Conservation (phyloP, 2,329 filamentous ascomycete genomes). For the Domatiomyces catenatus region DNA sequence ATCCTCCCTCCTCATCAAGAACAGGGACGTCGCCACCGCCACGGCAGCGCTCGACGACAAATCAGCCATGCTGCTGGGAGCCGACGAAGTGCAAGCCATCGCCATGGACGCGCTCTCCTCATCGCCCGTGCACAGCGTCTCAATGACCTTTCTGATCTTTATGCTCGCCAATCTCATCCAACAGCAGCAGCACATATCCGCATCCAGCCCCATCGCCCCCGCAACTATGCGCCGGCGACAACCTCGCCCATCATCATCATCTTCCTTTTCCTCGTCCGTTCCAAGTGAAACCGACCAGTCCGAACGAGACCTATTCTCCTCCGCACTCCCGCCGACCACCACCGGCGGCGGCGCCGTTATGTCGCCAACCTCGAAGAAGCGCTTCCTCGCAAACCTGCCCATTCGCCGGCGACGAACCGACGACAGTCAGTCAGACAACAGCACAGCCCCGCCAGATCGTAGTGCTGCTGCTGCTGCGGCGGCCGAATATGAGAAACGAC, state of each 20-base stretch:
- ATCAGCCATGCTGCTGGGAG: slow-evolving; percentile 16
- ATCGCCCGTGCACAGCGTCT: slow-evolving; percentile 67
- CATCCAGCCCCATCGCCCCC: neutral
- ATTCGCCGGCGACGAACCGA: neutral
- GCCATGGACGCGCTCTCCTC: slow-evolving; percentile 60
- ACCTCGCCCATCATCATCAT: neutral
- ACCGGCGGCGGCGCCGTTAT: too few relatives aligned
- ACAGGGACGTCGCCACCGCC: slow-evolving; percentile 29
- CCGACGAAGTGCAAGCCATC: slow-evolving; percentile 43
- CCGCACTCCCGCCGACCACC: too few relatives aligned
- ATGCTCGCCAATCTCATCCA: slow-evolving; percentile 48
- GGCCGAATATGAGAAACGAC: slow-evolving; percentile 3
- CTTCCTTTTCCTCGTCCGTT: neutral
- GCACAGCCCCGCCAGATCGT: neutral
- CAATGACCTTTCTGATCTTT: slow-evolving; percentile 72
- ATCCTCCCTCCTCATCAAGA: slow-evolving; percentile 38
- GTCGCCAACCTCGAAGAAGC: neutral
- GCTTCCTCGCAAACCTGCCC: neutral
- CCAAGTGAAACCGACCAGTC: neutral
- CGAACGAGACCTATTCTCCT: too few relatives aligned
- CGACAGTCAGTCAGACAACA: neutral
- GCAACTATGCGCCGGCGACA: neutral
- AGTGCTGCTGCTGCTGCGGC: neutral
- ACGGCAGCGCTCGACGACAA: neutral
- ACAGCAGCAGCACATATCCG: slow-evolving; percentile 9